Conservation (phyloP, 371 early-diverging fungal species). For the Mortierella sp. region DNA sequence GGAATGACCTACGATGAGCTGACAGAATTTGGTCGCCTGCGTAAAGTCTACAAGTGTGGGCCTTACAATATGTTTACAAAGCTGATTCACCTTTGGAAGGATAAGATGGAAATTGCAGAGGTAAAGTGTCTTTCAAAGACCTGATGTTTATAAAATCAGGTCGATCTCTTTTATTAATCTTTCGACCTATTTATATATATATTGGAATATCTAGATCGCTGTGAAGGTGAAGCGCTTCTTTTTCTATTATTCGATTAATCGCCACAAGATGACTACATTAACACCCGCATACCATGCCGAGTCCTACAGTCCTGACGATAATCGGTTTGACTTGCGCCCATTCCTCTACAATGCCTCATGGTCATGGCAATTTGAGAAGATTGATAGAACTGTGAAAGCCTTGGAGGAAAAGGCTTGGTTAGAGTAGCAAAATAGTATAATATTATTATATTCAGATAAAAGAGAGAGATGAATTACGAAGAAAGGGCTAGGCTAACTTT, state of each 20-base stretch:
- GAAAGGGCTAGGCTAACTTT: neutral
- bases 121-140: constrained; percentile 47
- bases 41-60: constrained; percentile 90
- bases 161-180: neutral
- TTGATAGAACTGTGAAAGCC: constrained; percentile 77
- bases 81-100: constrained; percentile 85
- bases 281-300: constrained; percentile 98
- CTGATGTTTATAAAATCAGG: neutral
- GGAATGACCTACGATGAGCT: constrained; percentile 97
- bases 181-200: neutral
- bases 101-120: constrained; percentile 70
- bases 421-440: constrained; percentile 9
- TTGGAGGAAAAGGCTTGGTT: constrained; percentile 38
- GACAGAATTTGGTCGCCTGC: constrained; percentile 90
- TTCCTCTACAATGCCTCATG: constrained; percentile 94
- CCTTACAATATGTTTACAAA: constrained; percentile 94
- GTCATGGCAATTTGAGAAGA: constrained; percentile 91
- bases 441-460: neutral
- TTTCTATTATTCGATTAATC: constrained; percentile 95
- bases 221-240: constrained; percentile 96
- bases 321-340: constrained; percentile 95
- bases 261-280: constrained; percentile 97
- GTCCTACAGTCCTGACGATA: constrained; percentile 96
- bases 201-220: constrained; percentile 69
- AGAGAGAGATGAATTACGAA: neutral